phyloP scores from a whole-genome alignment of 78 protist genomes.

The Dictyostelium firmibasis region DNA sequence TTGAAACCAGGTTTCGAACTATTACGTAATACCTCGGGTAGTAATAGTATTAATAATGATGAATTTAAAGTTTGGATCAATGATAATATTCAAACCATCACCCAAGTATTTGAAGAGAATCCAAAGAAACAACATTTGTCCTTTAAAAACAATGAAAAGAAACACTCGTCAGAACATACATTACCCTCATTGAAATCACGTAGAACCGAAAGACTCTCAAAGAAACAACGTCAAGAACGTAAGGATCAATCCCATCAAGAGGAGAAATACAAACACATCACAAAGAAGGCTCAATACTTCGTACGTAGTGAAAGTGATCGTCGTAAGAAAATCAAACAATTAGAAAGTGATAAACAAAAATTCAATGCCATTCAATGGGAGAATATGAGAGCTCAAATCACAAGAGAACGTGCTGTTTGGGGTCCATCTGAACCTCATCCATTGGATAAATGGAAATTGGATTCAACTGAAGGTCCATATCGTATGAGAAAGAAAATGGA shows the following conservation, averaged over 20 bases:
- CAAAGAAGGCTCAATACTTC: slow-evolving; percentile 56
- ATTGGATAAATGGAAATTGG: slow-evolving; percentile 79
- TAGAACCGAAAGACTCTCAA: slow-evolving; percentile 12
- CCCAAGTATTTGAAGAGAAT: slow-evolving; percentile 57
- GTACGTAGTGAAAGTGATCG: slow-evolving; percentile 31
- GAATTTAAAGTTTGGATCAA: slow-evolving; percentile 31
- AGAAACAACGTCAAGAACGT: background rate
- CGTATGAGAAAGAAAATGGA: slow-evolving; percentile 80
- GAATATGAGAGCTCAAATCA: slow-evolving; percentile 48
- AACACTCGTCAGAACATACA: background rate
- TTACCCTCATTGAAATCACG: background rate
- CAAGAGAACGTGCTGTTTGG: slow-evolving; percentile 78
- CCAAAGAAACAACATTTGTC: slow-evolving; percentile 24
- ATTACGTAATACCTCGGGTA: background rate
- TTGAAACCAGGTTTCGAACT: slow-evolving; percentile 51
- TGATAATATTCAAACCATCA: slow-evolving; percentile 15
- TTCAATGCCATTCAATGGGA: slow-evolving; percentile 73
- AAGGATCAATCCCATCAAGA: slow-evolving; percentile 1
- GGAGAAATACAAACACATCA: slow-evolving; percentile 19
- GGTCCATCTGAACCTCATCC: slow-evolving; percentile 52
- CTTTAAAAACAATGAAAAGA: background rate
- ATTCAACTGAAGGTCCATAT: slow-evolving; percentile 80
- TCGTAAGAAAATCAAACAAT: slow-evolving; percentile 47
- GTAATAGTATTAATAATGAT: background rate
- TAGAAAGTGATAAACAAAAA: slow-evolving; percentile 57